phyloP scores from a whole-genome alignment of 805 yeast species.

The Nakazawaea siamensis region DNA sequence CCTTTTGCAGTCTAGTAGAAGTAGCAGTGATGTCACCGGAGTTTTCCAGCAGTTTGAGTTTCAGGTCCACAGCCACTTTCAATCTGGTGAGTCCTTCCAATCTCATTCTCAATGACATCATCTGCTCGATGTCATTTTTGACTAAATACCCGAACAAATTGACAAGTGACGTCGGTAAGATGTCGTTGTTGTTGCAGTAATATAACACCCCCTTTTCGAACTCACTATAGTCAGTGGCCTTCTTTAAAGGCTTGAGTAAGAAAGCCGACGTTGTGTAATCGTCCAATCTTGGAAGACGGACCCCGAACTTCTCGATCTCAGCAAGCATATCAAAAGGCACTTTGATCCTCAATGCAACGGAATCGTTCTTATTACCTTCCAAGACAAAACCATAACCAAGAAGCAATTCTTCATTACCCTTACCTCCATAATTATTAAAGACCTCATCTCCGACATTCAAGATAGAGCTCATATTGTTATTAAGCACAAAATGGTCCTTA shows the following conservation, averaged over 20 bases:
- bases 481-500: constrained; percentile 4
- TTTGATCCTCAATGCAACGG: constrained; percentile 51
- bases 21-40: neutral
- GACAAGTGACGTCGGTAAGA: constrained; percentile 37
- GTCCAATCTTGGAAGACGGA: constrained; percentile 18
- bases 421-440: constrained; percentile 80
- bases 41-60: constrained; percentile 26
- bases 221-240: constrained; percentile 4
- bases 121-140: constrained; percentile 36
- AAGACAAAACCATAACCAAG: constrained; percentile 77
- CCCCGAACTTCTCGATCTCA: constrained; percentile 13
- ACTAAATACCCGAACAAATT: constrained; percentile 46
- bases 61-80: constrained; percentile 42
- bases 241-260: constrained; percentile 5
- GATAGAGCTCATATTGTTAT: constrained; percentile 6
- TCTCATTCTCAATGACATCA: constrained; percentile 38
- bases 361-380: constrained; percentile 48
- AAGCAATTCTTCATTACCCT: constrained; percentile 76
- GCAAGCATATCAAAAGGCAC: constrained; percentile 24
- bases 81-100: constrained; percentile 58
- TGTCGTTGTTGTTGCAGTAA: constrained; percentile 19
- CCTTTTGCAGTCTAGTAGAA: constrained; percentile 15
- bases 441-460: constrained; percentile 36
- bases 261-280: constrained; percentile 21
- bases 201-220: constrained; percentile 14